phyloP scores from a whole-genome alignment of 441 rosid species.

The Bocquillonia castaneifolia region DNA sequence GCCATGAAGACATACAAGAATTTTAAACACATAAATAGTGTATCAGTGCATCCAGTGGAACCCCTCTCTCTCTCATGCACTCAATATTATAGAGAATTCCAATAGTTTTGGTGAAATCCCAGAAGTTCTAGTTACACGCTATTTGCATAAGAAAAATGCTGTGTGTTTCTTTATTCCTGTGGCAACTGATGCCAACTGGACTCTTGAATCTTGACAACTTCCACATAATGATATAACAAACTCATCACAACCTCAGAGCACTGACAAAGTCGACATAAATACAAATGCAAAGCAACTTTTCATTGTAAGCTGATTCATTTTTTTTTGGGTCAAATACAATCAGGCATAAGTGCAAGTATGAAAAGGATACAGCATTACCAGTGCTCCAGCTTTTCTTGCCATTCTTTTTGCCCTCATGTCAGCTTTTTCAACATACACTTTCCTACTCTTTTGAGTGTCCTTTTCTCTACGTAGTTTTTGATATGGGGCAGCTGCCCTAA shows the following conservation, averaged over 20 bases:
- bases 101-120: background rate
- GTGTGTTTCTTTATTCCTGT: background rate
- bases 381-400: constrained; percentile 99
- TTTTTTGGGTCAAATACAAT: background rate
- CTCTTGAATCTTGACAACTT: background rate
- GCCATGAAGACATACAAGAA: constrained; percentile 27
- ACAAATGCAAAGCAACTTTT: background rate
- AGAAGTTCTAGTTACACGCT: background rate
- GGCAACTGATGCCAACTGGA: constrained; percentile 10
- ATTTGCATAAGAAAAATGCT: background rate
- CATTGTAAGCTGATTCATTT: background rate
- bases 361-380: constrained; percentile 50
- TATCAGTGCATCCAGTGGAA: background rate
- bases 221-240: background rate
- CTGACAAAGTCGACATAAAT: constrained; percentile 3
- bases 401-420: constrained; percentile 99
- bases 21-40: constrained; percentile 2
- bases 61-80: background rate
- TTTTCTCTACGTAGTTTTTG: constrained; percentile 88
- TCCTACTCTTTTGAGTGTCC: constrained; percentile 64
- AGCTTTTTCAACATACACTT: constrained; percentile 88
- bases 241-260: constrained; percentile 2
- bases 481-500: constrained; percentile 98
- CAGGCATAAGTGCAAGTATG: constrained; percentile 7
- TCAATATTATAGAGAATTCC: background rate